Evolutionary conservation across 108 stramenopile genomes (phyloP).

Genomic region (Conticribra weissflogii): DNA sequence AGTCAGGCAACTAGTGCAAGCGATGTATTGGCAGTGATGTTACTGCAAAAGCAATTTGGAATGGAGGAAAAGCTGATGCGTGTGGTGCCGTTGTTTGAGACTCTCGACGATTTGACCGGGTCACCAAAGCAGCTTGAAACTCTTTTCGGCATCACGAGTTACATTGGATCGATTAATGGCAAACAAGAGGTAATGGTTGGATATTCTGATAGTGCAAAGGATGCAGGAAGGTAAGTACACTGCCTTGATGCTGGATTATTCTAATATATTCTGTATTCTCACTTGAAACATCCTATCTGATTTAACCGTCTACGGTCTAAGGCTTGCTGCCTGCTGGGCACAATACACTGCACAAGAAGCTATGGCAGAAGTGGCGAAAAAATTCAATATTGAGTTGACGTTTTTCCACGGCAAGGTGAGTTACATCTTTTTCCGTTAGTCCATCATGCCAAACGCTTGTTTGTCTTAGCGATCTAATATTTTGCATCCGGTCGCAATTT

Average conservation of each 20-base stretch:
- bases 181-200: conserved; percentile 99
- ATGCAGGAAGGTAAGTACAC: conserved; percentile 77
- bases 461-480: no score
- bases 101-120: conserved; percentile 88
- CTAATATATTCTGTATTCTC: background rate
- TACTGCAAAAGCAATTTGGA: conserved; percentile 93
- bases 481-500: no score
- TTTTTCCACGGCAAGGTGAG: conserved; percentile 96
- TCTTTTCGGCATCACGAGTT: conserved; percentile 77
- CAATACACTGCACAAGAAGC: conserved; percentile 94
- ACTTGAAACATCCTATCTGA: background rate
- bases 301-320: background rate
- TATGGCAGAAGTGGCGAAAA: conserved; percentile 80
- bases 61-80: conserved; percentile 92
- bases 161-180: conserved; percentile 80
- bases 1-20: conserved; percentile 90
- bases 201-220: conserved; percentile 96
- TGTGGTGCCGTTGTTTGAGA: conserved; percentile 97
- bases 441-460: conserved; percentile 62
- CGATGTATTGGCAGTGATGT: conserved; percentile 97
- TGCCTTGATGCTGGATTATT: background rate
- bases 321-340: conserved; percentile 94
- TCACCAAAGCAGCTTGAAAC: conserved; percentile 70
- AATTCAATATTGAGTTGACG: conserved; percentile 85
- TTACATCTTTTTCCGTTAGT: background rate